Base-by-base conservation (phyloP, 495 filamentous ascomycete species). In the Penicillium mononematosum region DNA sequence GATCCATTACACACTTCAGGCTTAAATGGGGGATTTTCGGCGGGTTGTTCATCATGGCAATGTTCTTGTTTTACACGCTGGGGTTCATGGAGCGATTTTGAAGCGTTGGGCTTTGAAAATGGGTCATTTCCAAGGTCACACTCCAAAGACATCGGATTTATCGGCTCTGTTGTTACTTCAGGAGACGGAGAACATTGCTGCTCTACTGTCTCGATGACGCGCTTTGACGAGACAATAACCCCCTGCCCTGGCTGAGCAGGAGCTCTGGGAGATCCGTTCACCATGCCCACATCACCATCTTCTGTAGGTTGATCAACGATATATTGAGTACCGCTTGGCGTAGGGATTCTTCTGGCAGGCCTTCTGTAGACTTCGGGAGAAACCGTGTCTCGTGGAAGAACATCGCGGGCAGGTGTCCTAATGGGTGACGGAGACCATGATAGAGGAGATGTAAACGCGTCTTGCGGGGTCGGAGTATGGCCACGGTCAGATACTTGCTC, bases 321-420 rank as follows among this genome's bases (percentile, higher is more conserved):
- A 20, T 20, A 16, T 44, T 44, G 50, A 32, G 38, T 53, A 1
- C 44, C 12, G 29, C 4, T 32, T 29, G 45, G 34, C 22, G 32
- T 41, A 5, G 32, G 19, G 19, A 0, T 19, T 27, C 17, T 17
- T 24, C 14, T 22, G 16, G 4, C 25, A 17, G 22, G 4, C 12
- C 22, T 41, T 27, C 4, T 19, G 7, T 48, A 31, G 14, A 29
- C 19, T 19, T n/a, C 29, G n/a, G 45, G 45, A 9, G 45, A 32
- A 32, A 19, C 27, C 17, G 50, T 43, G 38, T 53, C 50, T 14
- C 25, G 20, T 16, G 50, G 50, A 20, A 53, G 50, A 42, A 17
- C 5, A 20, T 53, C 17, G n/a, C 24, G 38, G 19, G 38, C 62
- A 19, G 58, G 27, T 17, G 53, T 50, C 27, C 58, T 55, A 29